Evolutionary conservation across 306 rosid genomes (phyloP).

Genomic region (Lithocarpus polystachyus): DNA sequence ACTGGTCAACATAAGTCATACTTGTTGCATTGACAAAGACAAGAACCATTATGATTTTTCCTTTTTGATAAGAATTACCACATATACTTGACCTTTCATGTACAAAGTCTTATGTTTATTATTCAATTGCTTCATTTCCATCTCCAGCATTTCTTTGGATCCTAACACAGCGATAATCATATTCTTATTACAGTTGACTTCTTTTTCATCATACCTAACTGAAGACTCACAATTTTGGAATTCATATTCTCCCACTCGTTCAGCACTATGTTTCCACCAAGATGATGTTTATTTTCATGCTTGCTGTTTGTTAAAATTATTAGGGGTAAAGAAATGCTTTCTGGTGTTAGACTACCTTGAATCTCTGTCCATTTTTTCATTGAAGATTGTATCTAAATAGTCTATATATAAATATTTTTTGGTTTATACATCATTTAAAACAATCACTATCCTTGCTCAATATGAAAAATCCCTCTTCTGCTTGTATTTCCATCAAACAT

Average conservation of each 20-base stretch:
- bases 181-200: not conserved
- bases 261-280: not conserved
- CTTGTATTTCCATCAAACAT: not conserved
- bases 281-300: not conserved
- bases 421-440: not conserved
- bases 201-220: not conserved
- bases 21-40: not conserved
- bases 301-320: not conserved
- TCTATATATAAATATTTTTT: not conserved
- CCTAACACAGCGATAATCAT: not conserved
- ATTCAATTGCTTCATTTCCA: not conserved
- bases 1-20: not conserved
- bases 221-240: not conserved
- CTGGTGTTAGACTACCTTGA: not conserved
- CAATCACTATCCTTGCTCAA: not conserved
- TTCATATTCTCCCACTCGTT: not conserved
- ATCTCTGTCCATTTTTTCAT: not conserved
- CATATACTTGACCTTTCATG: not conserved
- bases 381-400: not conserved
- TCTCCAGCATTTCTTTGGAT: not conserved
- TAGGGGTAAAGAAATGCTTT: not conserved
- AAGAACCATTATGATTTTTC: not conserved
- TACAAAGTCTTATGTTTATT: not conserved
- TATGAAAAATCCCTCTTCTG: not conserved
- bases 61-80: not conserved